Percentiles rank a stretch among this genome's conserved stretches.
Evolutionary conservation across 169 alveolate species (phyloP).

Genomic region (Cryptosporidium andersoni): DNA sequence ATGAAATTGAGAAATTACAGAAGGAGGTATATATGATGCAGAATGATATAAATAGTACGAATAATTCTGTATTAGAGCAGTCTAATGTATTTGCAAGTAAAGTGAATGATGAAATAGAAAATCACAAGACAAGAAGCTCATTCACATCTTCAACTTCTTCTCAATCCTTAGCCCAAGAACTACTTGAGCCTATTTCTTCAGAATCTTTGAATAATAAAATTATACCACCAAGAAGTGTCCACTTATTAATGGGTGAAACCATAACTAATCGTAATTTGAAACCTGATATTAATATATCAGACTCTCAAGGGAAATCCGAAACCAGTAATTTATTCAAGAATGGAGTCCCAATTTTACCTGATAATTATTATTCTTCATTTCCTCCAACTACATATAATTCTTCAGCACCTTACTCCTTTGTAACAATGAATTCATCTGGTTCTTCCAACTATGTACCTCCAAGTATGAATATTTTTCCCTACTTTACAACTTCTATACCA

Average conservation of each 20-base stretch:
- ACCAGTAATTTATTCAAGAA: too few relatives aligned
- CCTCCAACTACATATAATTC: too few relatives aligned
- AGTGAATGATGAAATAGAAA: not conserved
- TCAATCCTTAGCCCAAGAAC: constrained; percentile 52
- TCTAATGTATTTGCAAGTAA: not conserved
- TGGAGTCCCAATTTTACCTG: too few relatives aligned
- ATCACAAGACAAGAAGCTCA: not conserved
- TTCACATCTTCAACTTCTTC: not conserved
- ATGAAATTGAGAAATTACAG: constrained; percentile 59
- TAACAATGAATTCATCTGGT: too few relatives aligned
- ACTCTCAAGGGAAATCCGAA: too few relatives aligned
- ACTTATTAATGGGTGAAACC: constrained; percentile 57
- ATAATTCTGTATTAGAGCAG: not conserved
- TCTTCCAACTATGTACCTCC: too few relatives aligned
- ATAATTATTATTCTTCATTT: too few relatives aligned
- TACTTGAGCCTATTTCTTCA: constrained; percentile 14
- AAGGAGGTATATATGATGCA: constrained; percentile 67
- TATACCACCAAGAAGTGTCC: constrained; percentile 69
- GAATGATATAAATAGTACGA: constrained; percentile 20
- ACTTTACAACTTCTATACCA: too few relatives aligned
- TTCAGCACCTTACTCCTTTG: too few relatives aligned
- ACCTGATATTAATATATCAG: too few relatives aligned
- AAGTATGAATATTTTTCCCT: too few relatives aligned
- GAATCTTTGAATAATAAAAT: constrained; percentile 1
- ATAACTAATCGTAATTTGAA: constrained; percentile 16